Evolutionary conservation across 2,329 filamentous ascomycete genomes (phyloP), one percentile per base, ranked within the genome.

Genomic region (Zymoseptoria brevis): DNA sequence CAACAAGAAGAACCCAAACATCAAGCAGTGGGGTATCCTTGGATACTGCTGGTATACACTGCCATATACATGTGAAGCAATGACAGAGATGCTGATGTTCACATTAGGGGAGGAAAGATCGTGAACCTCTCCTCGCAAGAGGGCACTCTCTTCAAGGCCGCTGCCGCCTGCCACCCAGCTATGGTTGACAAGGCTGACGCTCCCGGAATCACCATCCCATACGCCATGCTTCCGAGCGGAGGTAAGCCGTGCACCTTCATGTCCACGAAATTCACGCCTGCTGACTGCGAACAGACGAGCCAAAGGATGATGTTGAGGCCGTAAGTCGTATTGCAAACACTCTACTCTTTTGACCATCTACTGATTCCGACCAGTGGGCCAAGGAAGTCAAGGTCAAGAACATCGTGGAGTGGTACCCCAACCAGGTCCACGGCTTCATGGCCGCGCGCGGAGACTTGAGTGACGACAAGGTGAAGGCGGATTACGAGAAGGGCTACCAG

Each of bases 111-210:
- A 19, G 69, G 71, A 61, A 74, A 84, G 77, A 83, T 85, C 64
- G 78, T 81, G 53, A 80, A 80, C 58, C 74, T 84, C 30, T 74
- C 77, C n/a, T 77, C 79, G 3, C 75, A 78, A 57, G 67, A 78
- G 58, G 78, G 76, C 50, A 81, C 80, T 21, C 71, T 71, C 13
- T 85, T 85, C 76, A 84, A 83, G 73, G 81, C 78, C 16, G 82
- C 79, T 2, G 83, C 77, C 8, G 75, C 81, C 24, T 78, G 75
- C 63, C 83, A 85, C 68, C 83, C 83, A 5, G 83, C 82, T 26
- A 84, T 85, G 82, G 77, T 85, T 11, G 82, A 83, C 55, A 78
- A 78, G 13, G 77, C 80, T 26, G 83, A 85, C 64, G 83, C 82
- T 2, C 75, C 78, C 53, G 76, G 75, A 4, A 75, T 85, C 45